These are phyloP conservation scores for Phyllosticta citribraziliensis DNA, from an alignment of 2,329 filamentous ascomycete genomes.

Conservation along the genomic window DNA sequence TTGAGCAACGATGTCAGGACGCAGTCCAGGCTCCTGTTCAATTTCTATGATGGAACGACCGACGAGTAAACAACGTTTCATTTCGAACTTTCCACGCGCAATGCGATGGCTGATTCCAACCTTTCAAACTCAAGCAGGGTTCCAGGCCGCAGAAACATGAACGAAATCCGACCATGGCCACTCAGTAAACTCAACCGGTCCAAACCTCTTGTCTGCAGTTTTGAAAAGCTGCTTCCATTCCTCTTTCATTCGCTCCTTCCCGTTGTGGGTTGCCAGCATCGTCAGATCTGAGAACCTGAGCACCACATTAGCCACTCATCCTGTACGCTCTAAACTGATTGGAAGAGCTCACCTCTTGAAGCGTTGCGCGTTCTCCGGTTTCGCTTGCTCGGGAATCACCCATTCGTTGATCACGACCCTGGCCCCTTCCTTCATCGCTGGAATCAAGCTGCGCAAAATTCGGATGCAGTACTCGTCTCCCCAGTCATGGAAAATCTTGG, in stretches of 20 bases:
- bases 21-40: too few relatives aligned
- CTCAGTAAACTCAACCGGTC: neutral
- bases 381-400: slow-evolving; percentile 17
- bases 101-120: neutral
- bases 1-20: neutral
- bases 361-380: too few relatives aligned
- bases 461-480: slow-evolving; percentile 36
- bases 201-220: slow-evolving; percentile 7
- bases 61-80: too few relatives aligned
- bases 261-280: slow-evolving; percentile 1
- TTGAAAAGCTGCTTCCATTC: slow-evolving; percentile 6
- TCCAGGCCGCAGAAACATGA: neutral
- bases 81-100: neutral
- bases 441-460: slow-evolving; percentile 23
- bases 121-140: neutral
- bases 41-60: too few relatives aligned
- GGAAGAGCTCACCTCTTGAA: too few relatives aligned
- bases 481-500: slow-evolving; percentile 54
- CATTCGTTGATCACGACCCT: slow-evolving; percentile 12
- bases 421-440: slow-evolving; percentile 31
- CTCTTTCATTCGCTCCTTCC: neutral
- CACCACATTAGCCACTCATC: neutral
- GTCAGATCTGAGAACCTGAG: neutral
- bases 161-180: neutral
- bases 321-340: too few relatives aligned